phyloP scores from a whole-genome alignment of 208 protist genomes.

The Herpetomonas muscarum region DNA sequence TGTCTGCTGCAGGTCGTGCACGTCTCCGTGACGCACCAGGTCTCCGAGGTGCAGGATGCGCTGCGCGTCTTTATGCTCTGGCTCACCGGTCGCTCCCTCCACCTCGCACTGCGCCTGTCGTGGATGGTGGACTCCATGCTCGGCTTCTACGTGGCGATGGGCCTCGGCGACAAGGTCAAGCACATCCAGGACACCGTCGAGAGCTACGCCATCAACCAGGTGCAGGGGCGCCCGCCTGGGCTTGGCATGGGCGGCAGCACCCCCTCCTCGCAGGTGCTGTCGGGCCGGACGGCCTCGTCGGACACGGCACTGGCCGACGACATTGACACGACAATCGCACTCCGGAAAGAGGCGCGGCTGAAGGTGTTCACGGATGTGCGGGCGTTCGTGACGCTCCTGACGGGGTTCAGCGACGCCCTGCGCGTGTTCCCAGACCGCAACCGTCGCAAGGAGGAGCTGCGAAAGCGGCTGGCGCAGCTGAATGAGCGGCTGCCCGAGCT shows the following conservation, averaged over 20 bases:
- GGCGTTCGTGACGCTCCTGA: slow-evolving; percentile 67
- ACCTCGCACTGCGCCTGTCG: slow-evolving; percentile 62
- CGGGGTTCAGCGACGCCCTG: slow-evolving; percentile 67
- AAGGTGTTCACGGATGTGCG: slow-evolving; percentile 82
- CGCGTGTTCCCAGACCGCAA: slow-evolving; percentile 60
- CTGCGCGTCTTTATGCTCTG: slow-evolving; percentile 72
- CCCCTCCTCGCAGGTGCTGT: background rate
- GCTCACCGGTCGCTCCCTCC: slow-evolving; percentile 66
- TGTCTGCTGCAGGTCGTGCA: slow-evolving; percentile 80
- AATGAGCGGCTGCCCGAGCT: slow-evolving; percentile 52
- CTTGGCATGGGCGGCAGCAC: slow-evolving; percentile 12
- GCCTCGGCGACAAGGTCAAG: slow-evolving; percentile 56
- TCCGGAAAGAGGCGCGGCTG: slow-evolving; percentile 75
- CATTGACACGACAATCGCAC: slow-evolving; percentile 39
- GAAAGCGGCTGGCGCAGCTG: slow-evolving; percentile 43
- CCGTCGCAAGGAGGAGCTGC: slow-evolving; percentile 71
- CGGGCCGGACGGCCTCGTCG: background rate
- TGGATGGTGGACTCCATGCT: slow-evolving; percentile 75
- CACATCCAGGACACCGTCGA: slow-evolving; percentile 82
- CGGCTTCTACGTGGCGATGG: slow-evolving; percentile 33
- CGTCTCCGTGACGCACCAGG: slow-evolving; percentile 65
- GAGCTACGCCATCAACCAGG: slow-evolving; percentile 85
- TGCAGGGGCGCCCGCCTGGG: slow-evolving; percentile 7
- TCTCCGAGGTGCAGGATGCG: slow-evolving; percentile 42
- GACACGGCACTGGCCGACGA: background rate